A percentile compares a stretch with the other conserved stretches of the same genome.
Evolutionary conservation across 1,284 basidiomycete genomes (phyloP).

Genomic region (Apiotrichum akiyoshidainum): DNA sequence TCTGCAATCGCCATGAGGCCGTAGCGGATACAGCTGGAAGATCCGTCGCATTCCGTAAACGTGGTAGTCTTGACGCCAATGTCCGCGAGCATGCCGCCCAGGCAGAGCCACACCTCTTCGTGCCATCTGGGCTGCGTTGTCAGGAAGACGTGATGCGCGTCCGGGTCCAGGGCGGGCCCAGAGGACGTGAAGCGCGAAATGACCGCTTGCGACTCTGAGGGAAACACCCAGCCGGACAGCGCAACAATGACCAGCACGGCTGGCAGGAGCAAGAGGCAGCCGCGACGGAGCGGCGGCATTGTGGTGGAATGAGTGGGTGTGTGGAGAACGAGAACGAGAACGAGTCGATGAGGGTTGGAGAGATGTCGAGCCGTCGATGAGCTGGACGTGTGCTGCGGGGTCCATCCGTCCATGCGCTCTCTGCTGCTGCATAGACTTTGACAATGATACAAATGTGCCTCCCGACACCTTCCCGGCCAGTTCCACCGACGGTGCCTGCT

Average conservation of each 20-base stretch:
- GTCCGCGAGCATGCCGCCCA: conserved; percentile 3
- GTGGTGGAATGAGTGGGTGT: no score
- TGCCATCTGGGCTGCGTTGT: neutral
- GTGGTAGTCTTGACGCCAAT: neutral
- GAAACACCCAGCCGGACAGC: neutral
- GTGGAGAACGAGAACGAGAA: no score
- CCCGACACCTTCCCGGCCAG: no score
- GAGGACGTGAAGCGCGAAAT: neutral
- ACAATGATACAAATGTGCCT: no score
- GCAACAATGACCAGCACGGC: neutral
- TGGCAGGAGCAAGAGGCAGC: neutral
- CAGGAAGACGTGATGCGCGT: conserved; percentile 3
- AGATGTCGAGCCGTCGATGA: neutral
- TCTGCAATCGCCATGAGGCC: neutral
- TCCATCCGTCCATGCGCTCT: no score
- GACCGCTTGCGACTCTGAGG: neutral
- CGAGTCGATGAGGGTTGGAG: no score
- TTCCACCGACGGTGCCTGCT: no score
- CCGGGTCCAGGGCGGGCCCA: neutral
- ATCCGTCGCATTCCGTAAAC: conserved; percentile 1
- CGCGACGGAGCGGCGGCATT: no score
- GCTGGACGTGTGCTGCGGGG: no score
- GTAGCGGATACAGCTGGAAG: neutral
- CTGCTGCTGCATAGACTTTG: no score
- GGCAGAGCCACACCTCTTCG: conserved; percentile 6